Base-by-base conservation (phyloP, 805 yeast genomes). In the Wickerhamiella dianesei region DNA sequence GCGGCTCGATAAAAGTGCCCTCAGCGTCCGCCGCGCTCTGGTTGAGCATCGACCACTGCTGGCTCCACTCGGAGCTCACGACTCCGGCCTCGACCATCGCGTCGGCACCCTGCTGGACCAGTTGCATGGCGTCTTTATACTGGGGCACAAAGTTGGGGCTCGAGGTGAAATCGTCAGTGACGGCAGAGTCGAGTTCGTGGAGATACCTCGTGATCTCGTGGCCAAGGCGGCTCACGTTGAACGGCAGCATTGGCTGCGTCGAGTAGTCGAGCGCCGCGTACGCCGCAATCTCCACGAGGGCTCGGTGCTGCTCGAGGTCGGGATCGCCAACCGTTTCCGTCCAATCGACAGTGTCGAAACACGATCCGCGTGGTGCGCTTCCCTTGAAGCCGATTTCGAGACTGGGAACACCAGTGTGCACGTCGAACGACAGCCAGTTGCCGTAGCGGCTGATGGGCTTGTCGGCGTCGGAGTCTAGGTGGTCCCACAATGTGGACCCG, bases 161-260 rank as follows among this genome's bases (percentile, higher is more conserved):
- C 19, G n/a, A 42, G 17, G 49, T 56, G 17, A 52, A 45, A 21
- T 41, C 40, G 3, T 44, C 44, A 2, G 51, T 48, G 0, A 69
- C 65, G 52, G 69, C 73, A 3, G 56, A 54, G 41, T 68, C 67
- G 25, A 85, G 62, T 48, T 76, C 80, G 18, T 65, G 61, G 13
- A 71, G 57, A 50, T 73, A 73, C 1, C 62, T 57, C 18, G 65
- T 66, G 49, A 83, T 53, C 6, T 64, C 64, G 1, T 64, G 59
- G 4, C 75, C 73, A 49, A 76, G 70, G 4, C 66, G 65, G 3
- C 59, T 61, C 35, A 83, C 61, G 58, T 79, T 75, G 53, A 72
- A 81, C 2, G 95, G 95, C 16, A 88, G 67, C 37, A 85, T 61
- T 1, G 96, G 94, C 37, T 72, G 73, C 54, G 87, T 95, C 0